Evolutionary conservation across 129 eudicot genomes (phyloP), one percentile per base, ranked within the genome.

Genomic region (Rutidosis leptorrhynchoides): DNA sequence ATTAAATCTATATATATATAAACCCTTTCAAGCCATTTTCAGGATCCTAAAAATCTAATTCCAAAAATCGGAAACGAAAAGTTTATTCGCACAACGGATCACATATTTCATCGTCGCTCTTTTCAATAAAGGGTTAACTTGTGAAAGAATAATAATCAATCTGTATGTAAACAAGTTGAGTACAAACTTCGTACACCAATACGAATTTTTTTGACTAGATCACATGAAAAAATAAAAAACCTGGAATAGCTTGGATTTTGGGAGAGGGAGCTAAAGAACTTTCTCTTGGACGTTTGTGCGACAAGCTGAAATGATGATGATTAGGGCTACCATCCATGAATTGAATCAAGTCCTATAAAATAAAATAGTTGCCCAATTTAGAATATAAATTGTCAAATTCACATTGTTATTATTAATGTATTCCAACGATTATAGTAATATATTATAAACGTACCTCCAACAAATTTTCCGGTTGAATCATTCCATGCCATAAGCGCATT

Each of bases 401-500:
- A 53, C n/a, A 46, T 32, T 26, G 22, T 45, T 30, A 54, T n/a
- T n/a, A n/a, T 43, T 61, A 20, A 24, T 17, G 54, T 48, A 48
- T 20, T 42, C 4, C 37, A 43, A 58, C 49, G 11, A n/a, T 3
- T 2, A 14, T 17, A 23, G 40, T 58, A 5, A 9, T 26, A 64
- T 33, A 22, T n/a, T n/a, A 55, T 22, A 35, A 15, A 58, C 10
- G 29, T 80, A 94, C 99, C 97, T 94, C 95, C 71, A 94, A 67
- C 69, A 94, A 72, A 46, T 59, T 83, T 73, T 94, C 97, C 20
- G 99, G 97, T 62, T 89, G 97, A 72, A 89, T 68, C 99, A 94
- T 94, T 79, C 97, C 97, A 75, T 77, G 81, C 99, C 99, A 87
- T 77, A 82, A 94, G 63, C 88, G 97, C 95, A 94, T 89, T 70